Evolutionary conservation across 768 basidiomycete species (phyloP), one percentile per base, ranked within the genome.

Genomic region (Suillus placidus): DNA sequence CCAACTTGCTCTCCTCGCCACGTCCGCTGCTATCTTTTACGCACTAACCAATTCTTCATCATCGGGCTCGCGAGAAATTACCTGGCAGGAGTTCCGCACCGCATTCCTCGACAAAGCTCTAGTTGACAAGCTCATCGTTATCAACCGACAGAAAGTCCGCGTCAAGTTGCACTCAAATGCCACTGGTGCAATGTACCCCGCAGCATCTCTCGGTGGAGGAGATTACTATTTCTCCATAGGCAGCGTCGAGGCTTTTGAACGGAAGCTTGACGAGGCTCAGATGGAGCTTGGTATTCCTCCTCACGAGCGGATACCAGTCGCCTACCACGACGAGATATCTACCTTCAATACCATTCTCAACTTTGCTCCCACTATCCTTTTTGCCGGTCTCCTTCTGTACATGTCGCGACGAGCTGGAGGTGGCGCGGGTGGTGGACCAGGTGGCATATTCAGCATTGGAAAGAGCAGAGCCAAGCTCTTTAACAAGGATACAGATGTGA

Each of bases 81-180:
- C 97, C 68, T 99, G 97, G 97, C 96, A 98, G 79, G 97, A 99
- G 79, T 99, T 99, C 82, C 89, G 95, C 61, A 96, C 94, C 54
- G 94, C 95, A 12, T 94, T 99, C 83, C 90, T 99, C 55, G 92
- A 97, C 79, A 95, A 96, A 75, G 97, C 95, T 51, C 86, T 98
- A 62, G 97, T 99, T 43, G 95, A 98, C 70, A 95, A 89, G 73
- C 88, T 99, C 64, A 86, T 88, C 62, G 97, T 99, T 66, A 86
- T 98, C 74, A 99, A 98, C 77, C 87, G 94, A 35, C 87, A 87
- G 67, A 91, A 86, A 73, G 97, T 99, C 64, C 92, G 96, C 64
- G 90, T 99, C 72, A 92, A 94, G 76, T 83, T 98, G 16, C 95
- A 97, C 78, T 89, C 94, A 8, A 96, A 97, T 78, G 93, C 94